These are phyloP conservation scores for Pseudopyrenochaeta lycopersici DNA, from an alignment of 2,329 filamentous ascomycete genomes.

Conservation along the genomic window DNA sequence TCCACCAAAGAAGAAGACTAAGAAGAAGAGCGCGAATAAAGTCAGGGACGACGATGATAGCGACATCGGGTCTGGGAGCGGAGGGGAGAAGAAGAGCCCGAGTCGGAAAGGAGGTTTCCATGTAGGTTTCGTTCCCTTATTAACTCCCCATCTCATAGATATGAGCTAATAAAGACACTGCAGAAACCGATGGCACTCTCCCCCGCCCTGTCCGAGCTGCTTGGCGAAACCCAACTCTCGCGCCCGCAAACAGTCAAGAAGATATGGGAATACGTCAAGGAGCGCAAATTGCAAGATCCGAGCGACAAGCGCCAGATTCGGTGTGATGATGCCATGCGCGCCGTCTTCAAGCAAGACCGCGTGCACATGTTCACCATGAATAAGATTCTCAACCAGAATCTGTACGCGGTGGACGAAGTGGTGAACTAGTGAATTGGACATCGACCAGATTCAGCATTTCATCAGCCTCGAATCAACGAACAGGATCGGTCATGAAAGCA, in stretches of 20 bases:
- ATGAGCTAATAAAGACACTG: conserved; percentile 23
- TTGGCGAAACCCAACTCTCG: conserved; percentile 82
- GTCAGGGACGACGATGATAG: conserved; percentile 82
- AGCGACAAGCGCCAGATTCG: conserved; percentile 89
- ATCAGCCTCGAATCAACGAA: neutral
- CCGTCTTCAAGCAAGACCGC: conserved; percentile 88
- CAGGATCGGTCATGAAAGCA: neutral
- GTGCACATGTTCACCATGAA: conserved; percentile 99
- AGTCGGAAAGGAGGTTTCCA: conserved; percentile 91
- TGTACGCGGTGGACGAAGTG: conserved; percentile 82
- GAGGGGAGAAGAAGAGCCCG: conserved; percentile 70
- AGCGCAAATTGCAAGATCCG: conserved; percentile 87
- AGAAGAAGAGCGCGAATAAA: conserved; percentile 78
- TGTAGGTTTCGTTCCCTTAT: conserved; percentile 55
- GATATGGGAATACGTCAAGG: conserved; percentile 95
- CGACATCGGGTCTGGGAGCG: conserved; percentile 71
- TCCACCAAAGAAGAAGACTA: conserved; percentile 70
- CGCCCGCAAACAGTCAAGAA: conserved; percentile 95
- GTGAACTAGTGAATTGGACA: neutral
- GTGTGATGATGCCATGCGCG: conserved; percentile 90
- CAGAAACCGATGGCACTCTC: conserved; percentile 80
- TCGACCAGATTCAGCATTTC: neutral
- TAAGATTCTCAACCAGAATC: conserved; percentile 88
- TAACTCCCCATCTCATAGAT: neutral
- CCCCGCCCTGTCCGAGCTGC: conserved; percentile 71